phyloP scores from a whole-genome alignment of 208 protist genomes.

The Trypanosoma conorhini region DNA sequence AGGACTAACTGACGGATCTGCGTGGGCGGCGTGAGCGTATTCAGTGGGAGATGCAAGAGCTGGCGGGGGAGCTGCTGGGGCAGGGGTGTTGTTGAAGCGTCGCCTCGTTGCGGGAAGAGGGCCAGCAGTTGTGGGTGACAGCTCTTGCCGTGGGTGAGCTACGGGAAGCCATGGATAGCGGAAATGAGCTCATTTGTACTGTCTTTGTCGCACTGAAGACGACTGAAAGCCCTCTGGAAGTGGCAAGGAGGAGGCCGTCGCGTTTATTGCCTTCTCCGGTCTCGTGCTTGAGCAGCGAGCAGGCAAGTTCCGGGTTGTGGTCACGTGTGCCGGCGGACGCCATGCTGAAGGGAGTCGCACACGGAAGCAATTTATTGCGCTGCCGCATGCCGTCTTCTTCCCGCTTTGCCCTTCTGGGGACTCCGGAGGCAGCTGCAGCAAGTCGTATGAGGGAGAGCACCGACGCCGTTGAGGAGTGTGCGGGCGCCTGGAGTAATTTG shows the following conservation, averaged over 20 bases:
- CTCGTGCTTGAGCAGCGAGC: conserved; percentile 3
- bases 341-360: conserved; percentile 27
- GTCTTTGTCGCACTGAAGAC: conserved; percentile 11
- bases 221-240: conserved; percentile 14
- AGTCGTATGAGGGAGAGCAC: neutral
- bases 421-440: neutral
- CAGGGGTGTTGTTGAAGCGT: neutral
- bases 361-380: conserved; percentile 4
- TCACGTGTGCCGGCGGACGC: conserved; percentile 18
- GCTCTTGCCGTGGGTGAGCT: conserved; percentile 17
- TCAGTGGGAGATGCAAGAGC: neutral
- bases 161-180: conserved; percentile 9
- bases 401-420: neutral
- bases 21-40: neutral
- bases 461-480: too few species aligned
- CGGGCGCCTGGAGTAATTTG: too few species aligned
- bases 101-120: neutral
- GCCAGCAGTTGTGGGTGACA: conserved; percentile 1
- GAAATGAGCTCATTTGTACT: conserved; percentile 16
- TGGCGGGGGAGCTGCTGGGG: conserved; percentile 1
- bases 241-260: conserved; percentile 13
- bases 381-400: neutral
- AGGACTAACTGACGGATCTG: neutral
- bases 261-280: conserved; percentile 20
- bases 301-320: conserved; percentile 20